A percentile compares a stretch with the other conserved stretches of the same genome.
phyloP scores from a whole-genome alignment of 2,329 filamentous ascomycete genomes.

The Aspergillus eucalypticola region DNA sequence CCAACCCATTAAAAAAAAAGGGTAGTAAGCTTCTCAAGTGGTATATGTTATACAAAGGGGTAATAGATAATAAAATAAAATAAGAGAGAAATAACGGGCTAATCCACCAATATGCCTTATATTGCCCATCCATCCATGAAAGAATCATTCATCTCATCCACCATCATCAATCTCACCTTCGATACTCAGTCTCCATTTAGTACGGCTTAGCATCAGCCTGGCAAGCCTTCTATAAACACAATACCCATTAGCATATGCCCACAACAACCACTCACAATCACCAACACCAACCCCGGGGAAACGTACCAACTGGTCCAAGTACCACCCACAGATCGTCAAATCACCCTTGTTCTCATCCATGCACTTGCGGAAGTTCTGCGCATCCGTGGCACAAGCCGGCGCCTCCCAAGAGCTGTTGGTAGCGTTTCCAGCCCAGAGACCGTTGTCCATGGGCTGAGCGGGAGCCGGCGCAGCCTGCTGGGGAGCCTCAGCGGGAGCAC shows the following conservation, averaged over 20 bases:
- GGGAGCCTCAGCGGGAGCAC: conserved; percentile 54
- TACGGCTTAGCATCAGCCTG: conserved; percentile 74
- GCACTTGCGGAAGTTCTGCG: conserved; percentile 87
- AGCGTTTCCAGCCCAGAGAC: conserved; percentile 49
- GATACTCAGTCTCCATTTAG: conserved; percentile 42
- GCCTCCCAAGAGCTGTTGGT: conserved; percentile 49
- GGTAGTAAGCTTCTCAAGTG: background rate
- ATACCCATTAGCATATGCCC: background rate
- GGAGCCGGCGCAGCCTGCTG: conserved; percentile 49
- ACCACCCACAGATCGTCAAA: conserved; percentile 96
- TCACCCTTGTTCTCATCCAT: conserved; percentile 94
- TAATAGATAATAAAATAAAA: conserved; percentile 3
- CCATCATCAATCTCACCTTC: background rate
- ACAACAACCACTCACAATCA: background rate
- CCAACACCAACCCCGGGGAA: background rate
- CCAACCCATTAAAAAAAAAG: conserved; percentile 5
- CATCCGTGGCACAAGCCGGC: conserved; percentile 75
- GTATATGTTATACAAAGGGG: conserved; percentile 2
- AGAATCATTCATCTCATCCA: background rate
- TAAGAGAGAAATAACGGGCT: conserved; percentile 8
- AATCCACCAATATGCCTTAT: conserved; percentile 27
- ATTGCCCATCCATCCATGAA: conserved; percentile 2
- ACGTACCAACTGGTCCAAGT: conserved; percentile 80
- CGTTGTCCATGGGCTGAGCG: conserved; percentile 52
- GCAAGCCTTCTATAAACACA: conserved; percentile 67